Evolutionary conservation across 805 yeast genomes (phyloP), one percentile per base, ranked within the genome.

Genomic region (Candida mattraensis): DNA sequence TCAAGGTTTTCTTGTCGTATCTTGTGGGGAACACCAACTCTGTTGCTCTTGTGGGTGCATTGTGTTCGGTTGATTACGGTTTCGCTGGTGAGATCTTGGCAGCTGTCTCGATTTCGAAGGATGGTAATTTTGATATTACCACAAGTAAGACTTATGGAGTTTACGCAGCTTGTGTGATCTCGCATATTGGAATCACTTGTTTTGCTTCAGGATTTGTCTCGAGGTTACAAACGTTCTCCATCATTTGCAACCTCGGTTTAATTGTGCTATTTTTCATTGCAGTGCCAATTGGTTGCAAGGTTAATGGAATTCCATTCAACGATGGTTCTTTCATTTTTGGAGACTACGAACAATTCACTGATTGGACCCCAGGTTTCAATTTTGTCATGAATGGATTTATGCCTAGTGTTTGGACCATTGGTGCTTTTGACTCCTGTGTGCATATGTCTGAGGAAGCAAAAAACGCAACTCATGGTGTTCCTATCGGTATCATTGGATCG

Each of bases 381-480:
- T 66, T 62, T 33, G 56, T 66, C 51, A 56, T 58, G 40, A 60
- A 68, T 17, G 50, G 50, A 19, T 67, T 69, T 67, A 63, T 68
- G 67, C 74, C 76, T 1, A 67, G 68, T 4, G 63, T 71, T 30
- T 70, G 76, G 76, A 71, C 76, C 24, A 70, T 71, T 47, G 75
- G 76, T 22, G 71, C 74, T 0, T 72, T 70, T 44, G 76, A 72
- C 48, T 67, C 75, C 5, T 66, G 71, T 38, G 70, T 72, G 27
- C 77, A 72, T 53, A 69, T 71, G 67, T 61, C 72, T 6, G 78
- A 71, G 51, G 74, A 70, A 44, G 70, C 72, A 18, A 57, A 54
- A 27, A 60, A 67, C 42, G 72, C 76, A 7, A 56, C 67, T 5
- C 54, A 54, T 33, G 61, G 69, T 10, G 66, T 54, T 17, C 76